Base-by-base conservation (phyloP, 2,329 filamentous ascomycete species). In the Trichophyton schoenleinii region DNA sequence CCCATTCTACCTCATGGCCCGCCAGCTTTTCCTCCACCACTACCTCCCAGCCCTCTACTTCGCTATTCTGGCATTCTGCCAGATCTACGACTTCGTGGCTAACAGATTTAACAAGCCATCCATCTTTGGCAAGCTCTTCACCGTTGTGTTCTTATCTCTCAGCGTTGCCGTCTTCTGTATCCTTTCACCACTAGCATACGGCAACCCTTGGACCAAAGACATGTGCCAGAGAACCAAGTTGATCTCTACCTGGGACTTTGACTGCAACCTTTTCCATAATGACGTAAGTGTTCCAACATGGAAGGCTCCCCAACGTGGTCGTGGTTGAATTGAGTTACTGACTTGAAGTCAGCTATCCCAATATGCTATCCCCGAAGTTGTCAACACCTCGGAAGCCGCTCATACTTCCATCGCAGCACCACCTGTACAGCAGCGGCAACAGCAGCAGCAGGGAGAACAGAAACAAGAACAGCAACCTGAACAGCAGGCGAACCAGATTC, bases 11-110 rank as follows among this genome's bases (percentile, higher is more conserved):
- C 83, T 99, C 62, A 97, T 99, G 94, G 86, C 94, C 72, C 91
- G 94, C 68, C 94, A 99, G 77, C 85, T 99, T 41, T 99, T 99
- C 82, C 80, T 99, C 64, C 94, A 99, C 75, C 94, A 99, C 78
- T 99, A 99, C 75, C 94, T 99, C 76, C 94, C 94, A 0, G 94
- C 94, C 1, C 83, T 99, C 13, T 95, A 96, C 78, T 99, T 99
- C 72, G 91, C 88, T 64, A 85, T 99, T 69, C 86, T 97, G 67
- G 86, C 88, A 7, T 81, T 96, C 61, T 94, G 87, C 74, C 92
- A 97, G 75, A 82, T 88, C 58, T 92, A 90, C 75, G 94, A 99
- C 75, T 96, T 91, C 70, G 73, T 84, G 61, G 88, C 88, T 62
- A 86, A 85, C 67, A 87, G 94, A 57, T 80, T 96, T 67, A 78